A percentile compares a stretch with the other conserved stretches of the same genome.
phyloP scores from a whole-genome alignment of 2,329 filamentous ascomycete genomes.

The Colletotrichum eleusines region DNA sequence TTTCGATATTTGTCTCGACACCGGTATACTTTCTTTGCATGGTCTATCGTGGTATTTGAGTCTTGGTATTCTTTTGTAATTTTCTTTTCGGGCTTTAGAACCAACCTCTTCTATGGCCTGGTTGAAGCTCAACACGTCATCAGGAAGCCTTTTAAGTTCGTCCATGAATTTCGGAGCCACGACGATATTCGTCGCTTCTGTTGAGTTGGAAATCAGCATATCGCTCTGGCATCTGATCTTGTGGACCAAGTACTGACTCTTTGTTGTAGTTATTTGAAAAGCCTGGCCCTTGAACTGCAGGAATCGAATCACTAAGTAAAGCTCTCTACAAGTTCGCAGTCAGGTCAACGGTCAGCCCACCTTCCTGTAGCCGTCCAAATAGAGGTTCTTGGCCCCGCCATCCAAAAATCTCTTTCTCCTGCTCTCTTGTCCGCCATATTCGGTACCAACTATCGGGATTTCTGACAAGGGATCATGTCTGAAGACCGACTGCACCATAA shows the following conservation, averaged over 20 bases:
- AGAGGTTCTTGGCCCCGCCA: conserved; percentile 44
- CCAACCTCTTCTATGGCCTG: conserved; percentile 46
- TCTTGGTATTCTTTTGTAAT: not conserved
- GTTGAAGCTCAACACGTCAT: conserved; percentile 49
- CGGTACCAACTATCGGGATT: conserved; percentile 47
- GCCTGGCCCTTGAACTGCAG: conserved; percentile 49
- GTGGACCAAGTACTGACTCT: conserved; percentile 32
- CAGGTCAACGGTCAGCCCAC: conserved; percentile 25
- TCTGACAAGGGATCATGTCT: conserved; percentile 24
- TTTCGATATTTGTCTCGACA: conserved; percentile 44
- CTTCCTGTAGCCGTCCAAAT: conserved; percentile 49
- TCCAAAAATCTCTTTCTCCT: conserved; percentile 46
- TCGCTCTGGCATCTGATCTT: too few species aligned
- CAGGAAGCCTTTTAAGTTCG: conserved; percentile 50
- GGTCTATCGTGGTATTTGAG: conserved; percentile 31
- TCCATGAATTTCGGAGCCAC: conserved; percentile 48
- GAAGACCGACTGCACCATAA: conserved; percentile 13
- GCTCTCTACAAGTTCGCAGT: too few species aligned
- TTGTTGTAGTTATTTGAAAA: conserved; percentile 47
- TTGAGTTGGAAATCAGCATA: not conserved
- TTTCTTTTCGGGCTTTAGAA: not conserved
- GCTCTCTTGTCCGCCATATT: conserved; percentile 46
- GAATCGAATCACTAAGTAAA: not conserved
- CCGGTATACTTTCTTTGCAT: conserved; percentile 53
- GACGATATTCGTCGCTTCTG: conserved; percentile 47